Percentiles rank a stretch among this genome's conserved stretches.
These are phyloP conservation scores for Trichoderma endophyticum DNA, from an alignment of 2,329 filamentous ascomycete species.

Conservation along the genomic window DNA sequence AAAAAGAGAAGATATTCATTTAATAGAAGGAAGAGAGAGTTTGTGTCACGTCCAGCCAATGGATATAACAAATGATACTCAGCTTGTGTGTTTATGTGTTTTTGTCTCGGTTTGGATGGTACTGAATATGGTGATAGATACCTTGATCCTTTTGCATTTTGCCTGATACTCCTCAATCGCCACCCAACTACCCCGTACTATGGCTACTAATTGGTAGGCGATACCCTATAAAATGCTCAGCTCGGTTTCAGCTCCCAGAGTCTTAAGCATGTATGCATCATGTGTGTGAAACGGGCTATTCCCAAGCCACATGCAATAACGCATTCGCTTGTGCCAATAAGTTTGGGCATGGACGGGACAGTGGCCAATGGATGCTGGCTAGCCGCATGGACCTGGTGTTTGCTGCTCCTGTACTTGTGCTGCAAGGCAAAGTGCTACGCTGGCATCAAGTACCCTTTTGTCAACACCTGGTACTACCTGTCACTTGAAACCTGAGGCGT, in stretches of 20 bases:
- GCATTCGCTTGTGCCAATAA: background rate
- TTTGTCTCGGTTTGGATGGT: background rate
- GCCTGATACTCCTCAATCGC: background rate
- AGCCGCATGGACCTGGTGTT: background rate
- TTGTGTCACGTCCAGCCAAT: background rate
- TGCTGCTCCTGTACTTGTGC: background rate
- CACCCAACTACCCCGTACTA: background rate
- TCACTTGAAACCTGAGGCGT: background rate
- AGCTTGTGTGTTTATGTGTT: background rate
- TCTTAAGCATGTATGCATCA: background rate
- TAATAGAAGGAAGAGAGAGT: background rate
- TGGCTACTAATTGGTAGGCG: background rate
- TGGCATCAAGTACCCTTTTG: background rate
- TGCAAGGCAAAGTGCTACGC: background rate
- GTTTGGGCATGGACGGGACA: background rate
- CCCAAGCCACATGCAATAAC: conserved; percentile 6
- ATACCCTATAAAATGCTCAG: background rate
- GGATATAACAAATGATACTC: background rate
- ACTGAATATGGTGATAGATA: background rate
- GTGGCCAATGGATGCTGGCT: background rate
- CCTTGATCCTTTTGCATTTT: background rate
- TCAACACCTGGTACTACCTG: background rate
- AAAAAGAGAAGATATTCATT: background rate
- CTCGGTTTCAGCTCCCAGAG: background rate
- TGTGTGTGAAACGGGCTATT: conserved; percentile 1